Evolutionary conservation across 768 basidiomycete species (phyloP).

Genomic region (Tephrocybe sp.): DNA sequence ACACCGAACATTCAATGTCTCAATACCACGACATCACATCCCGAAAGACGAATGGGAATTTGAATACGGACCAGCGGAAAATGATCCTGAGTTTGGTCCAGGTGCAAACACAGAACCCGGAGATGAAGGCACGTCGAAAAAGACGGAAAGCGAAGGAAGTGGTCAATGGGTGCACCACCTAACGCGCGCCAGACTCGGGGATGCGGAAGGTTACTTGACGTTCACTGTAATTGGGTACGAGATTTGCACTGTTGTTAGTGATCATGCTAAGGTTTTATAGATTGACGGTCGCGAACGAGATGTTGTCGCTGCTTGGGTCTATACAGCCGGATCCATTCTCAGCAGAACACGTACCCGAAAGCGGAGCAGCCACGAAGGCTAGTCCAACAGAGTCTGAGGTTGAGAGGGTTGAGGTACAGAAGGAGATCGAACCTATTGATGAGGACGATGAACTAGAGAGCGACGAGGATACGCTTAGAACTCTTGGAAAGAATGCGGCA

Average conservation of each 20-base stretch:
- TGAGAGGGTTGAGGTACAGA: constrained; percentile 18
- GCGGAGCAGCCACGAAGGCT: constrained; percentile 11
- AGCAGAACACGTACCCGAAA: constrained; percentile 43
- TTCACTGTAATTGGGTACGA: constrained; percentile 91
- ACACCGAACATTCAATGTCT: constrained; percentile 91
- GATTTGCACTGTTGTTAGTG: constrained; percentile 9
- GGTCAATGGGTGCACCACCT: constrained; percentile 80
- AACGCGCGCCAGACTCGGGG: constrained; percentile 71
- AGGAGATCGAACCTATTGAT: constrained; percentile 13
- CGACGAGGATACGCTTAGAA: constrained; percentile 24
- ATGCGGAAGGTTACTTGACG: constrained; percentile 59
- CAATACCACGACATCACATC: constrained; percentile 91
- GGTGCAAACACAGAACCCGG: constrained; percentile 27
- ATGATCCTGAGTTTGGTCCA: constrained; percentile 68
- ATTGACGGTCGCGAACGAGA: constrained; percentile 86
- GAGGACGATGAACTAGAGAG: constrained; percentile 21
- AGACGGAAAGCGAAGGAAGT: constrained; percentile 38
- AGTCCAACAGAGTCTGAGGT: constrained; percentile 16
- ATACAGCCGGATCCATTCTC: constrained; percentile 77
- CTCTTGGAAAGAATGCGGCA: constrained; percentile 22
- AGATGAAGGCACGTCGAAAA: constrained; percentile 18
- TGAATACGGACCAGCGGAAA: constrained; percentile 80
- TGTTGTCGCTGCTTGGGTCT: constrained; percentile 87
- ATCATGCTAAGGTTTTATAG: constrained; percentile 36
- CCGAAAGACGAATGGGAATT: constrained; percentile 79